Conservation (phyloP, 495 filamentous ascomycete genomes). For the Eremomyces bilateralis region DNA sequence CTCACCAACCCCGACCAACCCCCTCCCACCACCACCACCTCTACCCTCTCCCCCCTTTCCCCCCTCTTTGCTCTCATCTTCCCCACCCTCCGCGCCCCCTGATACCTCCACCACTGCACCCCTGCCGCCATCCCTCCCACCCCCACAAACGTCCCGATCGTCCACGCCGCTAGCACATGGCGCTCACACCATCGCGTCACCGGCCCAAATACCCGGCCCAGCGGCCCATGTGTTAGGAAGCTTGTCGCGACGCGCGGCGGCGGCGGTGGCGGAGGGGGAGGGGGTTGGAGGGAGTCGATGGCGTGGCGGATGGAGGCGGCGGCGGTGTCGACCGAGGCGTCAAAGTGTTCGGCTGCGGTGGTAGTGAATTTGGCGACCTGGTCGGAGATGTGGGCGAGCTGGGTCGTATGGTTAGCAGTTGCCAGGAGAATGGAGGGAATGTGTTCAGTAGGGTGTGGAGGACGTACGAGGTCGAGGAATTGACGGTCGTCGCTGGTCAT, state of each 20-base stretch:
- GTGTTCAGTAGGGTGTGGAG: neutral
- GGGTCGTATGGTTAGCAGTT: slow-evolving; percentile 4
- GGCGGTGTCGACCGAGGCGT: slow-evolving; percentile 50
- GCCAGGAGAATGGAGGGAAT: slow-evolving; percentile 1
- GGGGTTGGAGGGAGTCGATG: slow-evolving; percentile 32
- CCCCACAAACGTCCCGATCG: slow-evolving; percentile 46
- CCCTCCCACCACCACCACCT: slow-evolving; percentile 79
- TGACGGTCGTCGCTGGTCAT: slow-evolving; percentile 44
- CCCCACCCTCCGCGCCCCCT: slow-evolving; percentile 33
- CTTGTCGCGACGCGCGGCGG: slow-evolving; percentile 24
- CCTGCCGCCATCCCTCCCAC: slow-evolving; percentile 44
- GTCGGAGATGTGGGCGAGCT: slow-evolving; percentile 54
- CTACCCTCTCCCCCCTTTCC: slow-evolving; percentile 62
- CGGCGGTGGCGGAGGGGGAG: slow-evolving; percentile 21
- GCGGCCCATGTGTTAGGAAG: slow-evolving; percentile 16
- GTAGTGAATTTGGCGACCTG: slow-evolving; percentile 43
- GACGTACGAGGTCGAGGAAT: slow-evolving; percentile 37
- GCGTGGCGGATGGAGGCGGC: slow-evolving; percentile 39
- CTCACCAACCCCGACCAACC: slow-evolving; percentile 59
- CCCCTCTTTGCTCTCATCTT: slow-evolving; percentile 56
- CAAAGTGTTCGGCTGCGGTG: slow-evolving; percentile 52
- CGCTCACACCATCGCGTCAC: slow-evolving; percentile 39
- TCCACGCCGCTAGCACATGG: slow-evolving; percentile 44
- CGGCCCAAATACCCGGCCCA: slow-evolving; percentile 20
- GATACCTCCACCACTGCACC: slow-evolving; percentile 41